These are phyloP conservation scores for Tulasnella calospora DNA, from an alignment of 768 basidiomycete genomes.

Conservation along the genomic window DNA sequence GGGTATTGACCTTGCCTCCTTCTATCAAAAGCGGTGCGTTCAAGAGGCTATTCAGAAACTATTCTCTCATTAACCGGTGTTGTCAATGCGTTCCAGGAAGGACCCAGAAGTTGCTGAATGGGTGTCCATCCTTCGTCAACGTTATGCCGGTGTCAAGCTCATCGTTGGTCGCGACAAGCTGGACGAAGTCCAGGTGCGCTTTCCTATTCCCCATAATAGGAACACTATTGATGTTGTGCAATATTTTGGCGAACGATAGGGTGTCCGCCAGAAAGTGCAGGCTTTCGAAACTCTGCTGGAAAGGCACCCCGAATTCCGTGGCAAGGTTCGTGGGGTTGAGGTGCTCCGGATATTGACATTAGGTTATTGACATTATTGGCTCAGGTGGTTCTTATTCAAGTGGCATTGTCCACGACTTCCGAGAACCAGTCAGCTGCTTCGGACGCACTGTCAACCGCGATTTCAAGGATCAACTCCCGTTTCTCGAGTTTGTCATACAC, in stretches of 20 bases:
- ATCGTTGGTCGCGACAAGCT: slow-evolving; percentile 86
- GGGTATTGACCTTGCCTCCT: slow-evolving; percentile 72
- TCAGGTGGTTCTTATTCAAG: slow-evolving; percentile 77
- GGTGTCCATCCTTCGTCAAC: slow-evolving; percentile 70
- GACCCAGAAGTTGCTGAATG: slow-evolving; percentile 78
- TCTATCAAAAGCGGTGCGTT: slow-evolving; percentile 61
- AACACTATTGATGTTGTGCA: not conserved
- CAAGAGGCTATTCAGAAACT: not conserved
- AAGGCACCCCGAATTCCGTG: slow-evolving; percentile 71
- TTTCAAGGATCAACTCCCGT: slow-evolving; percentile 74
- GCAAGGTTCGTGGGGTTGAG: slow-evolving; percentile 47
- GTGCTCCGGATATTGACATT: not conserved
- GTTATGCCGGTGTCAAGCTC: slow-evolving; percentile 80
- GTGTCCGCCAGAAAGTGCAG: slow-evolving; percentile 75
- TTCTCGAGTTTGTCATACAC: slow-evolving; percentile 82
- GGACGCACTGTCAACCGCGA: slow-evolving; percentile 55
- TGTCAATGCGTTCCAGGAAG: slow-evolving; percentile 41
- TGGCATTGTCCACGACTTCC: slow-evolving; percentile 77
- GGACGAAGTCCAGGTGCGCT: slow-evolving; percentile 65
- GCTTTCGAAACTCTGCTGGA: slow-evolving; percentile 81
- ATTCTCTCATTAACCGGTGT: not conserved
- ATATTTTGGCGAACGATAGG: slow-evolving; percentile 36
- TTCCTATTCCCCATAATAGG: not conserved
- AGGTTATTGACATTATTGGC: not conserved
- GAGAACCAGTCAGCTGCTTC: slow-evolving; percentile 68